These are phyloP conservation scores for Passiflora organensis DNA, from an alignment of 345 rosid genomes.

Conservation along the genomic window DNA sequence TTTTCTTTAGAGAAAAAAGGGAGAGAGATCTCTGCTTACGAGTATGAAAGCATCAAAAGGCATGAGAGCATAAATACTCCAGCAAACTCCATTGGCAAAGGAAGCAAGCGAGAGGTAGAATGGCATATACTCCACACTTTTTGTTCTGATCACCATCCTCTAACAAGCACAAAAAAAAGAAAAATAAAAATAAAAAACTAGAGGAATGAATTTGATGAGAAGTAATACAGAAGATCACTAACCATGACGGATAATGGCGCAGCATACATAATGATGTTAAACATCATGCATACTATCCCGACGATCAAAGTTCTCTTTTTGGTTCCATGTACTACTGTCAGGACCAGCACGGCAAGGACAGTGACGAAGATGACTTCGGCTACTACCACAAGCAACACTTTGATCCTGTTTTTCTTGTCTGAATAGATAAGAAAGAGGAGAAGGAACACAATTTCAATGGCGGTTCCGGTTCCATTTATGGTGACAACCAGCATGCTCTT, in stretches of 20 bases:
- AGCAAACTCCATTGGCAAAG: conserved; percentile 56
- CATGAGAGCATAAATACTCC: conserved; percentile 68
- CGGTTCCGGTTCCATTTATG: conserved; percentile 61
- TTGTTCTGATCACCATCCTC: conserved; percentile 75
- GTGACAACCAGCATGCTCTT: conserved; percentile 60
- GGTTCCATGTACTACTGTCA: conserved; percentile 43
- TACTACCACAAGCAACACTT: conserved; percentile 21
- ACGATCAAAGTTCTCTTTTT: conserved; percentile 41
- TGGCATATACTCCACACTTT: conserved; percentile 95
- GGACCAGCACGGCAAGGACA: conserved; percentile 25
- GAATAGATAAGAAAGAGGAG: conserved; percentile 39
- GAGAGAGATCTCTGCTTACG: conserved; percentile 24
- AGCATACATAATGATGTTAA: conserved; percentile 81
- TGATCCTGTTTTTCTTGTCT: conserved; percentile 32
- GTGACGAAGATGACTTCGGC: conserved; percentile 38
- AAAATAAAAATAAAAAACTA: neutral
- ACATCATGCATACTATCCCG: conserved; percentile 55
- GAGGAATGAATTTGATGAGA: neutral
- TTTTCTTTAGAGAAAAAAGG: neutral
- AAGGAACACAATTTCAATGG: conserved; percentile 52
- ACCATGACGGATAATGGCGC: conserved; percentile 82
- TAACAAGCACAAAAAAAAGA: conserved; percentile 22
- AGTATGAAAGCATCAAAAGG: conserved; percentile 63
- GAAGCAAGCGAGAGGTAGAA: conserved; percentile 65
- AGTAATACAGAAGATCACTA: conserved; percentile 3